These are phyloP conservation scores for Candida corydali DNA, from an alignment of 805 yeast species.

Conservation along the genomic window DNA sequence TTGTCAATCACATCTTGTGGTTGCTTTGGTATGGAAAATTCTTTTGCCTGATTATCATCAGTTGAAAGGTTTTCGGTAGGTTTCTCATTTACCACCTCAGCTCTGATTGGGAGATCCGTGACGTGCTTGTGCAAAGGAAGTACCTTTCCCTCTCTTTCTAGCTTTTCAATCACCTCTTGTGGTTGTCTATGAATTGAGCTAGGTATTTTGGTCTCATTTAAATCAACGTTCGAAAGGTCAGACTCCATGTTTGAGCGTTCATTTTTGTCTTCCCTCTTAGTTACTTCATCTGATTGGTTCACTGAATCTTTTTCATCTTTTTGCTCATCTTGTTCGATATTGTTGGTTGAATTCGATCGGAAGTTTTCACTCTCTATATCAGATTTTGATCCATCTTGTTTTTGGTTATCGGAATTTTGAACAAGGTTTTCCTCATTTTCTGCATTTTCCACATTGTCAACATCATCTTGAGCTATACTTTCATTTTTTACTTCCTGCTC, in stretches of 20 bases:
- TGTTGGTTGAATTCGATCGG: slow-evolving; percentile 2
- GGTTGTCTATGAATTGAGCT: too few species aligned
- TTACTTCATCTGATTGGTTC: background rate
- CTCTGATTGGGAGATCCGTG: too few species aligned
- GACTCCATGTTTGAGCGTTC: slow-evolving; percentile 1
- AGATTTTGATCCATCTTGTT: slow-evolving; percentile 9
- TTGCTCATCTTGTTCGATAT: slow-evolving; percentile 5
- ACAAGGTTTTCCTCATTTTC: background rate
- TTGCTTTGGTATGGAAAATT: background rate
- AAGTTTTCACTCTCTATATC: slow-evolving; percentile 3
- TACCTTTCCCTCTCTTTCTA: slow-evolving; percentile 1
- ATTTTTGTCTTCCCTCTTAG: slow-evolving; percentile 6
- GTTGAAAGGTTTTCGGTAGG: background rate
- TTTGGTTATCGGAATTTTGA: too few species aligned
- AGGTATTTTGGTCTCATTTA: background rate
- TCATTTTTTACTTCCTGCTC: slow-evolving; percentile 7
- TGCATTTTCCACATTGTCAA: background rate
- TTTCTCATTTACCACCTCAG: slow-evolving; percentile 7
- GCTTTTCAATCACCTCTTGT: slow-evolving; percentile 3
- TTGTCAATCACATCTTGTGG: background rate
- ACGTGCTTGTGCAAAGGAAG: too few species aligned
- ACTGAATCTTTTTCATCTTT: background rate
- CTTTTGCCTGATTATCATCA: background rate
- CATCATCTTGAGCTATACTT: background rate
- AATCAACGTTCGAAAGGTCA: background rate